phyloP scores from a whole-genome alignment of 805 yeast species.

The Metschnikowia cerradonensis region DNA sequence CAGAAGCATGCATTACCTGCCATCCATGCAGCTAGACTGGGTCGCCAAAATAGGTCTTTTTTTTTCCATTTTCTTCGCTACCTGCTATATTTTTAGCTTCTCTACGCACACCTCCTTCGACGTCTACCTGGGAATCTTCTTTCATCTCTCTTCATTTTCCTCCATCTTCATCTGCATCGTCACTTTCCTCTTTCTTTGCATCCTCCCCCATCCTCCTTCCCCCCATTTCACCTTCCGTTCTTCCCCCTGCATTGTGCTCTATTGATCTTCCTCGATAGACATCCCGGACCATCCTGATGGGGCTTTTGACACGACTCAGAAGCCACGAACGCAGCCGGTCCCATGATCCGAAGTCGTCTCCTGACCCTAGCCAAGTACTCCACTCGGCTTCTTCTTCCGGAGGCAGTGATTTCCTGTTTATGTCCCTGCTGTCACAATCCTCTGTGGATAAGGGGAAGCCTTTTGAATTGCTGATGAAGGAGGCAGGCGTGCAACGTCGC shows the following conservation, averaged over 20 bases:
- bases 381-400: conserved; percentile 4
- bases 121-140: background rate
- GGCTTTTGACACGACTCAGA: conserved; percentile 20
- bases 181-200: no score
- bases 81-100: background rate
- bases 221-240: no score
- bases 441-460: conserved; percentile 14
- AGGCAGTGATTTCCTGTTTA: conserved; percentile 33
- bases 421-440: conserved; percentile 29
- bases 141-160: background rate
- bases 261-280: no score
- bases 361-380: background rate
- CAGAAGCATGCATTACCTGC: background rate
- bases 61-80: no score
- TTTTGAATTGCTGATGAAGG: background rate
- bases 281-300: conserved; percentile 12
- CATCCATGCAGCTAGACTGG: background rate
- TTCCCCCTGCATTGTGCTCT: no score
- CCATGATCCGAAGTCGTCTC: background rate
- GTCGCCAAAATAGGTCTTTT: background rate
- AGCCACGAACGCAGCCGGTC: conserved; percentile 8
- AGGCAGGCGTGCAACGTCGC: background rate
- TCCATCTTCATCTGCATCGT: no score
- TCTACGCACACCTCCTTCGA: background rate
- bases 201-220: no score